Evolutionary conservation across 2,329 filamentous ascomycete species (phyloP).

Genomic region (Hawksworthiomyces lignivorus): DNA sequence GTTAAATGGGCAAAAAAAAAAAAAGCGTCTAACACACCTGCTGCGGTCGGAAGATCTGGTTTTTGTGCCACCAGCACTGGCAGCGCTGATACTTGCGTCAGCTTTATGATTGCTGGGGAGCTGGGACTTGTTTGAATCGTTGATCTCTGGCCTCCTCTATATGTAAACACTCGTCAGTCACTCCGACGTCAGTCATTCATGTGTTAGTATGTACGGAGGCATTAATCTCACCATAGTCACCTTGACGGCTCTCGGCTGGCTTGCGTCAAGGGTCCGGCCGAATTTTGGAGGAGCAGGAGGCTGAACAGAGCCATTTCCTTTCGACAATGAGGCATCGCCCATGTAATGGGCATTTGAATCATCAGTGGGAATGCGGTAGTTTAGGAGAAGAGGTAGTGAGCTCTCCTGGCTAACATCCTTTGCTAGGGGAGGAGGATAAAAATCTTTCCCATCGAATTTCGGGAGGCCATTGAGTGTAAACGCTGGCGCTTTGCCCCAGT

Average conservation of each 20-base stretch:
- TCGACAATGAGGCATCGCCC: neutral
- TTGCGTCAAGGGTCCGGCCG: constrained; percentile 1
- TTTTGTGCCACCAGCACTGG: too few relatives aligned
- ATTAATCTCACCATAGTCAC: constrained; percentile 16
- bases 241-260: constrained; percentile 10
- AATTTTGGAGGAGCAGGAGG: neutral
- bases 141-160: too few relatives aligned
- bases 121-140: too few relatives aligned
- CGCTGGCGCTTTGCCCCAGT: constrained; percentile 50
- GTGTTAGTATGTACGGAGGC: too few relatives aligned
- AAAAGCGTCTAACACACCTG: too few relatives aligned
- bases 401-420: neutral
- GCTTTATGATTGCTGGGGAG: too few relatives aligned
- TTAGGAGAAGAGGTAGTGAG: neutral
- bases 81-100: too few relatives aligned
- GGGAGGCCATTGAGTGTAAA: constrained; percentile 46
- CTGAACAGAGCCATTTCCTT: neutral
- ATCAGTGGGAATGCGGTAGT: constrained; percentile 2
- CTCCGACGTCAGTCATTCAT: too few relatives aligned
- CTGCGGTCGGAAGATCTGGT: too few relatives aligned
- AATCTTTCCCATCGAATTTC: constrained; percentile 58
- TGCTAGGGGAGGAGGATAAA: constrained; percentile 49
- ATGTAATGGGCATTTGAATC: constrained; percentile 2
- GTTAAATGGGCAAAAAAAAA: constrained; percentile 1
- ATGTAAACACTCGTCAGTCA: too few relatives aligned